These are phyloP conservation scores for Lipomyces yamadae DNA, from an alignment of 805 yeast species.

Conservation along the genomic window DNA sequence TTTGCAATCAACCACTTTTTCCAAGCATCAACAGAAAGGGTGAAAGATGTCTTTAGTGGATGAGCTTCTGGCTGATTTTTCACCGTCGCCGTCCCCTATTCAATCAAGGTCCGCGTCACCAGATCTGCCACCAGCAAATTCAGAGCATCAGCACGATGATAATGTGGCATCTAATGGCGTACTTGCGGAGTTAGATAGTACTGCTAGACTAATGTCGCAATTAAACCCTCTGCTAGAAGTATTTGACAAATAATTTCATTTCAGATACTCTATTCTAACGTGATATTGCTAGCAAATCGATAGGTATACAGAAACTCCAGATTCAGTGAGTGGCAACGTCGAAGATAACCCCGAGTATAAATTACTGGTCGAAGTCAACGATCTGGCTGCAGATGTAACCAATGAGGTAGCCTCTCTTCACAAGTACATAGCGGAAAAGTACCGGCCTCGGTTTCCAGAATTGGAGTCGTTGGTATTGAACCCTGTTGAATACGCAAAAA, in stretches of 20 bases:
- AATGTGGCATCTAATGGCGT: slow-evolving; percentile 9
- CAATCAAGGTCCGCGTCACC: slow-evolving; percentile 25
- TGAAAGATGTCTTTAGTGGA: slow-evolving; percentile 47
- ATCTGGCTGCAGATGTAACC: slow-evolving; percentile 57
- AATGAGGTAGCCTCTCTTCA: slow-evolving; percentile 59
- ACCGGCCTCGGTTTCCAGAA: slow-evolving; percentile 71
- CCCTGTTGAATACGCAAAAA: slow-evolving; percentile 64
- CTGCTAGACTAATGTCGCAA: slow-evolving; percentile 23
- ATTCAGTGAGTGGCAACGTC: slow-evolving; percentile 40
- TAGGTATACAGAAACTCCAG: slow-evolving; percentile 26
- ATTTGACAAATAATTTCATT: slow-evolving; percentile 2
- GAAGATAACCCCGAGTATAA: slow-evolving; percentile 52
- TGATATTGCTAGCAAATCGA: slow-evolving; percentile 24
- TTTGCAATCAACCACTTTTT: neutral
- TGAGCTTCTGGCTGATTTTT: slow-evolving; percentile 49
- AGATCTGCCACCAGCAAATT: slow-evolving; percentile 8
- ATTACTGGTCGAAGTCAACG: slow-evolving; percentile 61
- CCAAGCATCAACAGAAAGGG: neutral
- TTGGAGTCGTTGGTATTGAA: slow-evolving; percentile 64
- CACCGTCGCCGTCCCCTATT: slow-evolving; percentile 30
- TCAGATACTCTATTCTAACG: neutral
- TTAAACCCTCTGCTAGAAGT: slow-evolving; percentile 23
- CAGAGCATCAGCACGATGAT: slow-evolving; percentile 27
- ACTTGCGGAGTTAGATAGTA: slow-evolving; percentile 27
- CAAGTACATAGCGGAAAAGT: slow-evolving; percentile 56